A percentile compares a stretch with the other conserved stretches of the same genome.
Evolutionary conservation across 2,329 filamentous ascomycete species (phyloP).

Genomic region (Apiospora koreana): DNA sequence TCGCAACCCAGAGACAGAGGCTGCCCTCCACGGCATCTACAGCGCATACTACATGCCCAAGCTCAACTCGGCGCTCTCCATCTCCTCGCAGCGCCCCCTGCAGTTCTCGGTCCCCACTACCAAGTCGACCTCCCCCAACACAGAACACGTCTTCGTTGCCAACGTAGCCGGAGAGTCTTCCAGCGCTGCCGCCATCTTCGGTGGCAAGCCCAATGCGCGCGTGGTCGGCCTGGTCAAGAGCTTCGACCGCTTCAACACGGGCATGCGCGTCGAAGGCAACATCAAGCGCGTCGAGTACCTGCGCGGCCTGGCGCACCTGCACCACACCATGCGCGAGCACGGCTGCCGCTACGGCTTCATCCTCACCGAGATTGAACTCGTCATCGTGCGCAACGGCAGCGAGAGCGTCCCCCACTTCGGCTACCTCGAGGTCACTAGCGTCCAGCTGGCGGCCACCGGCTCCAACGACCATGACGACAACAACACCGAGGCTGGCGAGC

Average conservation of each 20-base stretch:
- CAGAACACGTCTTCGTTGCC: constrained; percentile 65
- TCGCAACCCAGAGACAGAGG: constrained; percentile 76
- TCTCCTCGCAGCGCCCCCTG: constrained; percentile 69
- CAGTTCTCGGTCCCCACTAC: constrained; percentile 49
- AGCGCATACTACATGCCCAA: constrained; percentile 80
- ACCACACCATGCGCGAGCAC: constrained; percentile 91
- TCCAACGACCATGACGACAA: constrained; percentile 33
- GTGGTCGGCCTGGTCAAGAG: constrained; percentile 75
- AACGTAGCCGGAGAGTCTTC: constrained; percentile 58
- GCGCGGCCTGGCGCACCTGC: constrained; percentile 79
- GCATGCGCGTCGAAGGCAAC: constrained; percentile 84
- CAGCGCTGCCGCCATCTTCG: constrained; percentile 55
- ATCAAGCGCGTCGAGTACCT: constrained; percentile 88
- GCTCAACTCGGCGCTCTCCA: constrained; percentile 79
- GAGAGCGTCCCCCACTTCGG: constrained; percentile 79
- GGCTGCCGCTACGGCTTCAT: constrained; percentile 94
- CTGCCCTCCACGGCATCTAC: constrained; percentile 74
- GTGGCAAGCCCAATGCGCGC: constrained; percentile 47
- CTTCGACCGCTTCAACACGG: constrained; percentile 93
- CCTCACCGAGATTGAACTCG: constrained; percentile 91
- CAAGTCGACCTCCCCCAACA: constrained; percentile 35
- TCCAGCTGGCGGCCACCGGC: constrained; percentile 53
- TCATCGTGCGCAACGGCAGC: constrained; percentile 80
- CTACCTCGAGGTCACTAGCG: constrained; percentile 73
- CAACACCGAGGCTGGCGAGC: constrained; percentile 31